These are phyloP conservation scores for Orbilia brochopaga DNA, from an alignment of 2,329 filamentous ascomycete species.

Conservation along the genomic window DNA sequence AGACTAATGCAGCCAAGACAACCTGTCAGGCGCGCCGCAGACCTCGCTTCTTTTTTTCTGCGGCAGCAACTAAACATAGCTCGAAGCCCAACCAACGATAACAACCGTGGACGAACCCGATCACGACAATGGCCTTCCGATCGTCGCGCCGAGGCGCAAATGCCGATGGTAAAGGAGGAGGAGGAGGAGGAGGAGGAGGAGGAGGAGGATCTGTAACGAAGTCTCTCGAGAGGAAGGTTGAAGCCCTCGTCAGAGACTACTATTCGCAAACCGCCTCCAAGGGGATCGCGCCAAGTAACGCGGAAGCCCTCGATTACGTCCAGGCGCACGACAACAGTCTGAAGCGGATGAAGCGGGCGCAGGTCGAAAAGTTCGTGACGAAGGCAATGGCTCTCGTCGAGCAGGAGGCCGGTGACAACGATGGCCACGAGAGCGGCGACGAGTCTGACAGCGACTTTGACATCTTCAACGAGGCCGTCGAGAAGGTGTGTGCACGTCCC, in stretches of 20 bases:
- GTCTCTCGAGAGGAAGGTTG: slow-evolving; percentile 53
- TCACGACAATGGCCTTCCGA: slow-evolving; percentile 33
- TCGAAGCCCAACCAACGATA: too few species aligned
- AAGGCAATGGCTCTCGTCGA: slow-evolving; percentile 49
- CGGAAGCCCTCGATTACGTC: slow-evolving; percentile 76
- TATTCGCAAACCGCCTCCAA: slow-evolving; percentile 18
- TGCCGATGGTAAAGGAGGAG: slow-evolving; percentile 12
- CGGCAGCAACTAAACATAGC: background rate
- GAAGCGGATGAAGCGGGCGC: slow-evolving; percentile 78
- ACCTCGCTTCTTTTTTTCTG: slow-evolving; percentile 5
- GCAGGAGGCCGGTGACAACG: slow-evolving; percentile 16
- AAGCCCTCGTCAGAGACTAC: slow-evolving; percentile 51
- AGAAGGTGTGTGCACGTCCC: slow-evolving; percentile 58
- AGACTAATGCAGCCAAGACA: slow-evolving; percentile 40
- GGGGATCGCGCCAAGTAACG: slow-evolving; percentile 57
- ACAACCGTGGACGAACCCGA: too few species aligned
- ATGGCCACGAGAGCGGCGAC: slow-evolving; percentile 48
- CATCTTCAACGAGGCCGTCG: slow-evolving; percentile 62
- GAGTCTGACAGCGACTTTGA: slow-evolving; percentile 60
- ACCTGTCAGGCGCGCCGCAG: slow-evolving; percentile 3
- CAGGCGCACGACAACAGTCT: slow-evolving; percentile 61
- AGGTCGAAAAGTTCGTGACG: slow-evolving; percentile 69
- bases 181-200: slow-evolving; percentile 15
- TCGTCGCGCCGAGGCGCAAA: slow-evolving; percentile 29
- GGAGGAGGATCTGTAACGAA: slow-evolving; percentile 35